Base-by-base conservation (phyloP, 305 asterid species). In the Rubia peregrina region DNA sequence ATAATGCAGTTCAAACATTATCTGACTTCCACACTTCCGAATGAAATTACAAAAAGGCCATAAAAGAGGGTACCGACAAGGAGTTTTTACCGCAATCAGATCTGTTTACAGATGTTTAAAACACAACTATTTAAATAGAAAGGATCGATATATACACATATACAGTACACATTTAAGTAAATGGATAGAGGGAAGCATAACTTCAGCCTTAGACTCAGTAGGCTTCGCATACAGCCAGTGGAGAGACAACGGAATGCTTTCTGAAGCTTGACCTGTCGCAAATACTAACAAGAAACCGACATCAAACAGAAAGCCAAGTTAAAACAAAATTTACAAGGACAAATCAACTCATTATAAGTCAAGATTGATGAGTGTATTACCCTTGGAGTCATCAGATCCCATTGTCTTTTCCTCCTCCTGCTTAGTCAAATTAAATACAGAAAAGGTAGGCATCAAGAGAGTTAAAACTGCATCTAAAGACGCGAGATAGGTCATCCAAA, bases 201-300 rank as follows among this genome's bases (percentile, higher is more conserved):
- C 82, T 85, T 80, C 98, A 85, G 74, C 74, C 76, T 86, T 95
- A 64, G 86, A 78, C 71, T 95, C 99, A 76, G 74, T 88, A 63
- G 96, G 94, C 83, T 84, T 95, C 62, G 91, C 86, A 79, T 90
- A 90, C 65, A 91, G 85, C 98, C 99, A 95, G 78, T 95, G 99
- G 0, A 97, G 99, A 82, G 99, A 95, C 83, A 95, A 76, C 9
- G 99, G 99, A 67, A 95, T 91, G 85, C 74, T 92, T 73, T 91
- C 96, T 21, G 84, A 68, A 26, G 82, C 83, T 80, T 83, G 96
- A 86, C 91, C 98, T 91, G 87, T 79, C 76, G 73, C 55, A 88
- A 75, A 48, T 14, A 67, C 3, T 49, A 63, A 24, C 67, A 55
- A 38, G 74, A 65, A 43, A 6, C 66, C 56, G 42, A 9, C 9